Evolutionary conservation across 768 basidiomycete genomes (phyloP).

Genomic region (Chlorophyllum brunneum): DNA sequence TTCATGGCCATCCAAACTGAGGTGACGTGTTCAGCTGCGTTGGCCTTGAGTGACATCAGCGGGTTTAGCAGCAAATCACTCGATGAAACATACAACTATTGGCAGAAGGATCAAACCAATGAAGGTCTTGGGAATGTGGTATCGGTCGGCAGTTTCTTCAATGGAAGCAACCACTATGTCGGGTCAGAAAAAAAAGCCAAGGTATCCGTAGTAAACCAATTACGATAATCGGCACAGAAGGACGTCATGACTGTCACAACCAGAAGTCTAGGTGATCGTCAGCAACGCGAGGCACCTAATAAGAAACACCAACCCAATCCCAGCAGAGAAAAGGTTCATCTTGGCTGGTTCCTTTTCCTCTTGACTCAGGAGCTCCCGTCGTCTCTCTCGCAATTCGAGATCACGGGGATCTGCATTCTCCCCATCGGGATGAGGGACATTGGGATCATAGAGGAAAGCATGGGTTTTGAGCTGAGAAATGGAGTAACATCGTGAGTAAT

Average conservation of each 20-base stretch:
- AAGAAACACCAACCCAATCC: constrained; percentile 39
- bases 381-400: neutral
- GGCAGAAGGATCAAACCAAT: constrained; percentile 86
- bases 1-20: constrained; percentile 90
- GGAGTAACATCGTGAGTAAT: neutral
- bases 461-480: constrained; percentile 69
- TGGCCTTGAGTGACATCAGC: constrained; percentile 41
- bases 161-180: constrained; percentile 80
- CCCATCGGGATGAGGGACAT: constrained; percentile 3
- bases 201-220: constrained; percentile 24
- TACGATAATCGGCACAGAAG: constrained; percentile 86
- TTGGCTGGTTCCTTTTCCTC: constrained; percentile 39
- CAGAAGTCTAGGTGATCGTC: constrained; percentile 45
- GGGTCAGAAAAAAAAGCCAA: constrained; percentile 20
- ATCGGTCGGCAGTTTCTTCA: constrained; percentile 82
- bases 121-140: constrained; percentile 78
- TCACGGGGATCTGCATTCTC: neutral
- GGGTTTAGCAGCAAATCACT: neutral
- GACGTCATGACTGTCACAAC: constrained; percentile 76
- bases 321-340: constrained; percentile 74
- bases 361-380: neutral
- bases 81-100: constrained; percentile 59
- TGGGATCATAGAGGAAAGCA: constrained; percentile 50
- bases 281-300: constrained; percentile 1
- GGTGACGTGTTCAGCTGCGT: constrained; percentile 83